These are phyloP conservation scores for Candida dendrica DNA, from an alignment of 805 yeast species.

Conservation along the genomic window DNA sequence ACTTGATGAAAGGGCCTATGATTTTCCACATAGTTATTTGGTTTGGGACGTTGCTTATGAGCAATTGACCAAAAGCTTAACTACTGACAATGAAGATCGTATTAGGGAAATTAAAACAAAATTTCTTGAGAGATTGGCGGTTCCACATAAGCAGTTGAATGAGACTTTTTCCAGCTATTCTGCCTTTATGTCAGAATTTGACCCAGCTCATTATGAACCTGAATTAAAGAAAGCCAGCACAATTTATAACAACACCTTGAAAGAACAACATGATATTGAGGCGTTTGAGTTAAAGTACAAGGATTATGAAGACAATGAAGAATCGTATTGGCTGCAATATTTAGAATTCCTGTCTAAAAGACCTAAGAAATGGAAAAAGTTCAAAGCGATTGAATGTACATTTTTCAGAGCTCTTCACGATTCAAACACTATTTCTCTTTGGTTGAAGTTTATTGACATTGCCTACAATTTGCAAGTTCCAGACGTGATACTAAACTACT, in stretches of 20 bases:
- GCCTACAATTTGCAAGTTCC: constrained; percentile 18
- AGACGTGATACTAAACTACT: neutral
- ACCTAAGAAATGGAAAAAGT: constrained; percentile 4
- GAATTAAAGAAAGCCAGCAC: constrained; percentile 31
- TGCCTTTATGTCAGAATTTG: constrained; percentile 27
- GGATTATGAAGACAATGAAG: neutral
- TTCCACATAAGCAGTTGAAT: constrained; percentile 35
- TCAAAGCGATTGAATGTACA: constrained; percentile 11
- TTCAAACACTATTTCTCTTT: constrained; percentile 17
- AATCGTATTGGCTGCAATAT: constrained; percentile 26
- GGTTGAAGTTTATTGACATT: constrained; percentile 25
- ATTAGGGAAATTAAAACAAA: neutral
- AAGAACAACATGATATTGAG: constrained; percentile 26
- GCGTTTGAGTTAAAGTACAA: constrained; percentile 22
- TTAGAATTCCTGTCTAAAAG: constrained; percentile 23
- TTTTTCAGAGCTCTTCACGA: constrained; percentile 26
- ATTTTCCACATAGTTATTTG: neutral
- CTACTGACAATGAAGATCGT: constrained; percentile 1
- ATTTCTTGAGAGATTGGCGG: constrained; percentile 23
- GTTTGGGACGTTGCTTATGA: neutral
- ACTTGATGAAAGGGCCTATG: neutral
- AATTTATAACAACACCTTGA: constrained; percentile 24
- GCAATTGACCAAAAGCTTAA: neutral
- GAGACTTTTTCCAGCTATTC: constrained; percentile 35
- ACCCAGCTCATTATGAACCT: constrained; percentile 23